These are phyloP conservation scores for Platanus orientalis DNA, from an alignment of 164 flowering plant genomes.

Conservation along the genomic window DNA sequence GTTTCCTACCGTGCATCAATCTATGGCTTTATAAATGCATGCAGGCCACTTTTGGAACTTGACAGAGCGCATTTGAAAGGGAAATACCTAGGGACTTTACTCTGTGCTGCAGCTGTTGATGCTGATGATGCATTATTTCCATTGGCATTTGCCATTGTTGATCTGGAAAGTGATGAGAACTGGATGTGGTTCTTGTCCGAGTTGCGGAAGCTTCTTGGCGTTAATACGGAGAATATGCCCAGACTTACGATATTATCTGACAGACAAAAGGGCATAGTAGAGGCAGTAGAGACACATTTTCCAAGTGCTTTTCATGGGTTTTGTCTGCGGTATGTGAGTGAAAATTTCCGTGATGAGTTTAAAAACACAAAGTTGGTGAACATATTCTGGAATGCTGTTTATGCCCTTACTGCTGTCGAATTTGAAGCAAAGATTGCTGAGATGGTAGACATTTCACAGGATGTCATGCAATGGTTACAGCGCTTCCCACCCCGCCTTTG, in stretches of 20 bases:
- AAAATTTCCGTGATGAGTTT: not conserved
- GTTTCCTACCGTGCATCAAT: too few relatives aligned
- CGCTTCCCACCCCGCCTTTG: too few relatives aligned
- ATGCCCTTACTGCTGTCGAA: too few relatives aligned
- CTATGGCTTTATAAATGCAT: too few relatives aligned
- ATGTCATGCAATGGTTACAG: too few relatives aligned
- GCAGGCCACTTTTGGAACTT: not conserved
- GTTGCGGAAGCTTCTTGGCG: constrained; percentile 2
- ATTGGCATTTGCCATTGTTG: not conserved
- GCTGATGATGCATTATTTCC: constrained; percentile 2
- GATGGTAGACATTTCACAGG: too few relatives aligned
- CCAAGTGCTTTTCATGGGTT: not conserved
- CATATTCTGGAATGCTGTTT: not conserved
- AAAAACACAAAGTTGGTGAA: not conserved
- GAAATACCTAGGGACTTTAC: not conserved
- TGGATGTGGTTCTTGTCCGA: not conserved
- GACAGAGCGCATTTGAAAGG: not conserved
- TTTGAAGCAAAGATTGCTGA: too few relatives aligned
- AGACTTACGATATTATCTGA: too few relatives aligned
- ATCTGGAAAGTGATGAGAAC: not conserved
- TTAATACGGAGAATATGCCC: not conserved
- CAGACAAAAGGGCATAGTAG: not conserved
- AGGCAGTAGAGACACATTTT: not conserved
- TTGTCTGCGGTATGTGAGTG: not conserved
- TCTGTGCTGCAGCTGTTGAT: not conserved